phyloP scores from a whole-genome alignment of 163 green algal species.

The Picocystis sp. region DNA sequence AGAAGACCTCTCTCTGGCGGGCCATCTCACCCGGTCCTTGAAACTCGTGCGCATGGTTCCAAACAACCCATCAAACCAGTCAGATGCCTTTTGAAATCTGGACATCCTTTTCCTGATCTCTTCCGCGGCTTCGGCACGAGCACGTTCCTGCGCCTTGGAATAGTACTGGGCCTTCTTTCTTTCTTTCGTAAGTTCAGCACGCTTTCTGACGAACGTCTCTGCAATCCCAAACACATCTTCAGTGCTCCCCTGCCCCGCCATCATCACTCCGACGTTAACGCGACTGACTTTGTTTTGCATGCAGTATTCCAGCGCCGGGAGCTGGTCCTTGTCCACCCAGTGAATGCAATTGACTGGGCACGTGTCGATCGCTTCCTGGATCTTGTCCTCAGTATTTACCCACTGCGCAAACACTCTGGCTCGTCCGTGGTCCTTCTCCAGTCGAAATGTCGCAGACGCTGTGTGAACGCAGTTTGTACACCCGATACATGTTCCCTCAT shows the following conservation, averaged over 20 bases:
- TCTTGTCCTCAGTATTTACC: constrained; percentile 58
- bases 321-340: constrained; percentile 41
- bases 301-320: constrained; percentile 62
- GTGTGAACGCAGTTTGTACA: constrained; percentile 70
- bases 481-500: constrained; percentile 79
- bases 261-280: constrained; percentile 61
- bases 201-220: too few species aligned
- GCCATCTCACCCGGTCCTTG: too few species aligned
- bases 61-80: too few species aligned
- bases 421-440: constrained; percentile 60
- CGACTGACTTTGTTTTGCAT: constrained; percentile 33
- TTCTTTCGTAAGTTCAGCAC: too few species aligned
- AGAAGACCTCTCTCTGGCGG: too few species aligned
- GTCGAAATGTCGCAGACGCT: constrained; percentile 64
- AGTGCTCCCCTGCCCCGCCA: constrained; percentile 33
- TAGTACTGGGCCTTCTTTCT: too few species aligned
- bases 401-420: constrained; percentile 66
- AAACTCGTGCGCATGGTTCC: too few species aligned
- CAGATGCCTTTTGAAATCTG: too few species aligned
- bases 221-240: constrained; percentile 13
- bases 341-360: constrained; percentile 46
- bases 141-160: too few species aligned
- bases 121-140: too few species aligned
- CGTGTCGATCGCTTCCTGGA: constrained; percentile 47
- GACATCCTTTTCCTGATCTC: too few species aligned